Evolutionary conservation across 1,139 yeast genomes (phyloP), one percentile per base, ranked within the genome.

Genomic region (Candida labiduridarum): DNA sequence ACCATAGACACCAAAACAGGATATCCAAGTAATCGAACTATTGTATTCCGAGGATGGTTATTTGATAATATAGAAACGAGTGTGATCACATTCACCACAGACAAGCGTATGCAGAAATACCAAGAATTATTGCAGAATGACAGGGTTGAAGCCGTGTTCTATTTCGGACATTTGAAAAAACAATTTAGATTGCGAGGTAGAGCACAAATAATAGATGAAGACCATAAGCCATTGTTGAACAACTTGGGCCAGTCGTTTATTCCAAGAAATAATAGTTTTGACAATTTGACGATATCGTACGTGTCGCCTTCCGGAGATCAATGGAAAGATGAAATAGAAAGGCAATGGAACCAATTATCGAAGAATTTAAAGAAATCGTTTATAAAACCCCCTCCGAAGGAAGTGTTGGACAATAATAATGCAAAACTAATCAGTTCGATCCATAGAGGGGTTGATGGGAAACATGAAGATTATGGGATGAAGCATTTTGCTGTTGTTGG

Each of bases 371-470:
- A 84, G 63, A 79, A 84, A 46, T 74, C 85, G 27, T 89, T 86
- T 66, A 79, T 88, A 51, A 85, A 83, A 58, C 96, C 96, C 0
- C 67, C 78, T 1, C 96, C 96, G 0, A 85, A 86, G 19, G 69
- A 83, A 1, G 68, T 71, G 22, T 64, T 89, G 64, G 78, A 81
- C n/a, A 76, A 74, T n/a, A 85, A 80, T 35, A 80, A 79, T 51
- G 75, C 76, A 40, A 81, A 80, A 60, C 64, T 74, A 51, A 70
- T 89, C 41, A 96, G 89, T 65, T 80, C 87, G 49, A 85, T 89
- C 47, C 76, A 82, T 46, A 77, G 96, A 56, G 95, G 96, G 5
- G 96, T 89, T 12, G 96, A 89, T 66, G 96, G 96, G 8, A 79
- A 84, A 47, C 80, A 84, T 60, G 89, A 83, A 47, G 84, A 68